Evolutionary conservation across 2,329 filamentous ascomycete species (phyloP), one percentile per base, ranked within the genome.

Genomic region (Lachnellula suecica): DNA sequence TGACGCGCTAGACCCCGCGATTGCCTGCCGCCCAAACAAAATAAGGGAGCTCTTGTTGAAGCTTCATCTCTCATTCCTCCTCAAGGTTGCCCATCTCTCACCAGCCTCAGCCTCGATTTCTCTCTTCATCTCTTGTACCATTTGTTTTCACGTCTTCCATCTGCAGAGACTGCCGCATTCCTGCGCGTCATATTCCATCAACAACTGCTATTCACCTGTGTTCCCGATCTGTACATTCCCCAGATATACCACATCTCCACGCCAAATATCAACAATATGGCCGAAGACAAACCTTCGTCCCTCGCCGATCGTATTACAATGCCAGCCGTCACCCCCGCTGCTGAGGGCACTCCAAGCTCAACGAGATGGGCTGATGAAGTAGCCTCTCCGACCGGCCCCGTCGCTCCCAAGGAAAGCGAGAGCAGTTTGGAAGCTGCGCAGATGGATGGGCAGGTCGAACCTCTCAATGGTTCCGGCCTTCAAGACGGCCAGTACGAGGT

Each of bases 401-500:
- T 41, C 15, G 20, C 22, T n/a, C 27, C 52, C 38, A 57, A 51
- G 38, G 49, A 58, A 24, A 45, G 42, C 24, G 56, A 46, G 20
- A 47, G 20, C 10, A 41, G 27, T 23, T 15, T 64, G 8, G 57
- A 40, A n/a, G 44, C 54, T 17, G 54, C 59, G 1, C 73, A 77
- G 59, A 60, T 68, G 20, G 79, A 82, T 64, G 79, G 79, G 52
- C 71, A 73, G 13, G 69, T 69, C 11, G 63, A 61, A 31, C 68
- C 65, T 20, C 44, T 56, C 23, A 68, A 69, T 35, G 82, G 79
- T 49, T 82, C 82, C 35, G 76, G 75, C 44, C 74, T 85, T 6
- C 56, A 82, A 20, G 89, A 97, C 70, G 84, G 85, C 4, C 85
- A 88, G 53, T 95, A 88, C 72, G 88, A 94, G 61, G 93, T 99